These are phyloP conservation scores for Penicillium lividum DNA, from an alignment of 495 filamentous ascomycete genomes.

Conservation along the genomic window DNA sequence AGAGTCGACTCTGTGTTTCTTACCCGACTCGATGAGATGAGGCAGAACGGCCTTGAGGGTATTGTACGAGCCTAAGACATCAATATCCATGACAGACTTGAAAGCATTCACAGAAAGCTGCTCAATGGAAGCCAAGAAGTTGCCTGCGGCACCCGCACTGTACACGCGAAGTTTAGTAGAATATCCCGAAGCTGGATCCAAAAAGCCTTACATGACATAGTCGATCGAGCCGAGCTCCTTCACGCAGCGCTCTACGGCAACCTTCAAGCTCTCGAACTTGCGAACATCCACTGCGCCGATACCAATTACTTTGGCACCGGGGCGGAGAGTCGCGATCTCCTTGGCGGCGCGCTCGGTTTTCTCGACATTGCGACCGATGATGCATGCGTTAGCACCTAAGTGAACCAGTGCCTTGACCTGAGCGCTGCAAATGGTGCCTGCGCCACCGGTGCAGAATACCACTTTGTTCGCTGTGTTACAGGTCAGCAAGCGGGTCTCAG, in stretches of 20 bases:
- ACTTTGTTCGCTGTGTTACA: constrained; percentile 75
- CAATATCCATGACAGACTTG: constrained; percentile 95
- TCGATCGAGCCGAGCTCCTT: constrained; percentile 84
- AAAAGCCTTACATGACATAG: constrained; percentile 75
- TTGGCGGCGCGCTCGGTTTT: constrained; percentile 80
- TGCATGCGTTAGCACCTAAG: constrained; percentile 90
- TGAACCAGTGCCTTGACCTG: constrained; percentile 89
- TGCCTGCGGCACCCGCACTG: constrained; percentile 92
- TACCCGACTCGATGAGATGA: constrained; percentile 71
- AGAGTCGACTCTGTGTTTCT: constrained; percentile 55
- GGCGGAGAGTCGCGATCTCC: constrained; percentile 76
- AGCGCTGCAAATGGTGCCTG: constrained; percentile 88
- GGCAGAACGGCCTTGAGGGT: constrained; percentile 89
- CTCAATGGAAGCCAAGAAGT: constrained; percentile 88
- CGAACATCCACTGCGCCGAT: constrained; percentile 85
- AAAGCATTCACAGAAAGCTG: constrained; percentile 85
- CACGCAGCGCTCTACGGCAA: constrained; percentile 75
- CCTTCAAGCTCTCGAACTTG: constrained; percentile 63
- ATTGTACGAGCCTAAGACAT: constrained; percentile 90
- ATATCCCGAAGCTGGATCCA: not conserved
- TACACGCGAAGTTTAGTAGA: constrained; percentile 14
- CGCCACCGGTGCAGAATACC: constrained; percentile 93
- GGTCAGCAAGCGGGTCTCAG: constrained; percentile 6
- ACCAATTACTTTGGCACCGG: constrained; percentile 80
- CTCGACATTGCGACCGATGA: constrained; percentile 85